Conservation (phyloP, 148 eudicot species). For the Gaultheria prostrata region DNA sequence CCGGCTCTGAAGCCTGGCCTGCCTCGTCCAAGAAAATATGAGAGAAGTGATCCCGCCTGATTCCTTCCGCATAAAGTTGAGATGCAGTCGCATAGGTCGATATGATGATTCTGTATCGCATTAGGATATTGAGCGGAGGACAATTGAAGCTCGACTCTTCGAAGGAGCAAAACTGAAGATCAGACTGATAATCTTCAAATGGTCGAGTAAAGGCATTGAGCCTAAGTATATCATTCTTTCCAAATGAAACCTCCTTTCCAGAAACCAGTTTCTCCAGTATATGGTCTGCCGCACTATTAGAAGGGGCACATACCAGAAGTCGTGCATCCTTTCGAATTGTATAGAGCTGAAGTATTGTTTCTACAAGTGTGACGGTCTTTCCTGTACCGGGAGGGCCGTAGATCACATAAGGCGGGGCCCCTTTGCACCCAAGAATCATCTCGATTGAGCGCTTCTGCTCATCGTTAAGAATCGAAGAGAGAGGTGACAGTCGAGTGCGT, state of each 20-base stretch:
- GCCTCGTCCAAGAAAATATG: constrained; percentile 91
- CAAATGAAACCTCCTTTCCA: constrained; percentile 25
- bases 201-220: constrained; percentile 82
- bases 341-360: constrained; percentile 74
- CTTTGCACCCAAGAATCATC: constrained; percentile 69
- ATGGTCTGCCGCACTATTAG: constrained; percentile 92
- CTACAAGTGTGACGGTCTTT: constrained; percentile 79
- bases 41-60: constrained; percentile 66
- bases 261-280: constrained; percentile 54
- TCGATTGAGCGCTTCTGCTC: constrained; percentile 62
- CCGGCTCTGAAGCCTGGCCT: constrained; percentile 99
- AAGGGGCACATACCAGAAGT: constrained; percentile 84
- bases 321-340: constrained; percentile 21
- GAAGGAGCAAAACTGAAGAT: constrained; percentile 41
- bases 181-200: constrained; percentile 58
- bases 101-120: constrained; percentile 51
- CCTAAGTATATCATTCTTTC: constrained; percentile 52
- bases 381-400: constrained; percentile 99
- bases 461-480: constrained; percentile 58
- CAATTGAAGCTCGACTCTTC: constrained; percentile 55
- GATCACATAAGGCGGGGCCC: constrained; percentile 77
- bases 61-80: constrained; percentile 63
- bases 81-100: constrained; percentile 78
- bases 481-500: constrained; percentile 36
- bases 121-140: constrained; percentile 41